Conservation (phyloP, 2,329 filamentous ascomycete genomes). For the Trematosphaeria pertusa region DNA sequence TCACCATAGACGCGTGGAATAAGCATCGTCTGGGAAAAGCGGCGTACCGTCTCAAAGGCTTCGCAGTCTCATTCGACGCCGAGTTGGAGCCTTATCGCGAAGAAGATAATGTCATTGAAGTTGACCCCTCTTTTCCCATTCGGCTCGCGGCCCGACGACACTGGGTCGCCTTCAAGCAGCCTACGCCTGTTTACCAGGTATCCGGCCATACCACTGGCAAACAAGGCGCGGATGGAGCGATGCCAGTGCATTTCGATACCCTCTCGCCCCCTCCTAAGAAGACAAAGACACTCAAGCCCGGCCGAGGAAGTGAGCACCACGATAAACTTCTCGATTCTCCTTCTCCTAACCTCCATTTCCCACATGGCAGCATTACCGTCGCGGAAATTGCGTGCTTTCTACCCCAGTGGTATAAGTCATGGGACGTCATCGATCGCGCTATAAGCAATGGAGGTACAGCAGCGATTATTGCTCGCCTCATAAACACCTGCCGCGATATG, state of each 20-base stretch:
- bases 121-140: not conserved
- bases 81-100: slow-evolving; percentile 20
- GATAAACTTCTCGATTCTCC: slow-evolving; percentile 17
- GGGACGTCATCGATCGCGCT: slow-evolving; percentile 31
- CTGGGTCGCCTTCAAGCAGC: not conserved
- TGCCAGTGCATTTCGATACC: not conserved
- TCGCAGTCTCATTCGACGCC: slow-evolving; percentile 3
- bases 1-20: slow-evolving; percentile 18
- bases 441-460: slow-evolving; percentile 27
- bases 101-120: not conserved
- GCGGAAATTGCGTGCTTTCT: slow-evolving; percentile 34
- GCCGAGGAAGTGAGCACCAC: not conserved
- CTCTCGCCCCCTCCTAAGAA: not conserved
- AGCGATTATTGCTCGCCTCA: slow-evolving; percentile 14
- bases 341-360: slow-evolving; percentile 24
- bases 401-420: slow-evolving; percentile 31
- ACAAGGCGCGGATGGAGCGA: not conserved
- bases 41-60: not conserved
- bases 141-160: not conserved
- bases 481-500: slow-evolving; percentile 27
- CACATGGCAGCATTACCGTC: slow-evolving; percentile 29
- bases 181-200: not conserved
- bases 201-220: not conserved
- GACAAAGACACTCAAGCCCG: not conserved
- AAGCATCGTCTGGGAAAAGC: slow-evolving; percentile 18